These are phyloP conservation scores for Cerioporus squamosus DNA, from an alignment of 1,284 basidiomycete species.

Conservation along the genomic window DNA sequence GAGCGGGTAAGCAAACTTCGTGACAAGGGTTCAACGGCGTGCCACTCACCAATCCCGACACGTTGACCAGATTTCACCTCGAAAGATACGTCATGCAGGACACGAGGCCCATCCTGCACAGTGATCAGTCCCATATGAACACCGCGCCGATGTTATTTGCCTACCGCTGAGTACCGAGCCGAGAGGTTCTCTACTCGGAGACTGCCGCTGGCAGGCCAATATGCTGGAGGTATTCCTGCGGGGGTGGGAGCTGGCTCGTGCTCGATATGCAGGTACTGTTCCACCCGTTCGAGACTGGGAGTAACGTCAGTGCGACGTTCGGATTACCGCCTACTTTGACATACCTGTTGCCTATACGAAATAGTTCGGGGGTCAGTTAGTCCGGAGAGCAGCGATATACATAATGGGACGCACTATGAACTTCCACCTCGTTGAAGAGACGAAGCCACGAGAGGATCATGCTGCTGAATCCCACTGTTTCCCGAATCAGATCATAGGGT, in stretches of 20 bases:
- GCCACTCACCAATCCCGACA: constrained; percentile 46
- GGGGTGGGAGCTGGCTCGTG: constrained; percentile 62
- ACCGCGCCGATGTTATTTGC: neutral
- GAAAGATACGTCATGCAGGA: constrained; percentile 50
- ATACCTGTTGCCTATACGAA: neutral
- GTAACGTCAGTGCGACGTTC: constrained; percentile 49
- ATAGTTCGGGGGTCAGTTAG: neutral
- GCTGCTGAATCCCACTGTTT: constrained; percentile 34
- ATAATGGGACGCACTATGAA: constrained; percentile 49
- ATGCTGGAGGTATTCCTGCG: constrained; percentile 65
- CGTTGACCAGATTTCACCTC: constrained; percentile 52
- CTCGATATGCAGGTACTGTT: constrained; percentile 71
- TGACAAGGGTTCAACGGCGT: neutral
- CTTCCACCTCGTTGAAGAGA: constrained; percentile 61
- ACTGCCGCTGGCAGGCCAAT: constrained; percentile 76
- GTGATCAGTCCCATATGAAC: neutral
- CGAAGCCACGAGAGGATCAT: constrained; percentile 38
- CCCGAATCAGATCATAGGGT: constrained; percentile 37
- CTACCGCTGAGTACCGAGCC: constrained; percentile 51
- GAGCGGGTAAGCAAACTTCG: constrained; percentile 23
- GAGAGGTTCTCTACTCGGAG: constrained; percentile 61
- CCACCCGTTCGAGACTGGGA: constrained; percentile 42
- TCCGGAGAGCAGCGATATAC: constrained; percentile 24
- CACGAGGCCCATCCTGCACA: constrained; percentile 40
- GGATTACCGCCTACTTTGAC: constrained; percentile 49